Percentiles rank a stretch among this genome's conserved stretches.
Conservation (phyloP, 306 rosid genomes). For the Dalbergia oliveri region DNA sequence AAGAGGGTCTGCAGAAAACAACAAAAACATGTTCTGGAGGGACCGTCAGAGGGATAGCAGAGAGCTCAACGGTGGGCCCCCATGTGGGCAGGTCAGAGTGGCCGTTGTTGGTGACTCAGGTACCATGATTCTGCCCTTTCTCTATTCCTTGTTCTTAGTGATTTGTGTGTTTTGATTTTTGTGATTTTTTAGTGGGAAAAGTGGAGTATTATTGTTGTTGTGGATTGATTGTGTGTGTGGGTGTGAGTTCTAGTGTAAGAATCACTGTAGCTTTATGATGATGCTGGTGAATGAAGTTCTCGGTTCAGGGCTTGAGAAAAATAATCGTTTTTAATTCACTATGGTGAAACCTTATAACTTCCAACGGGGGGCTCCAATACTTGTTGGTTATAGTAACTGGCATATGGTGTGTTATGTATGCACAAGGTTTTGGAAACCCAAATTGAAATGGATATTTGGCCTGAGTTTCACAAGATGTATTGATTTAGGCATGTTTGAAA, state of each 20-base stretch:
- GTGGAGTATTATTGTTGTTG: neutral
- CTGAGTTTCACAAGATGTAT: neutral
- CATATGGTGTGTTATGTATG: neutral
- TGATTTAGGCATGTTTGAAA: neutral
- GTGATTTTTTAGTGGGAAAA: neutral
- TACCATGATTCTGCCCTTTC: conserved; percentile 41
- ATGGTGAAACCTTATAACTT: too few relatives aligned
- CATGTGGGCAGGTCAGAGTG: conserved; percentile 95
- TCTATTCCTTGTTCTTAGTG: neutral
- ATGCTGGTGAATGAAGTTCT: conserved; percentile 19
- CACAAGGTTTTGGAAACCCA: conserved; percentile 5
- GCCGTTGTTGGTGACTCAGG: conserved; percentile 99
- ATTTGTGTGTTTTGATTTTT: conserved; percentile 8
- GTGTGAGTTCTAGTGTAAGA: neutral
- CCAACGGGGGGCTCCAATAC: neutral
- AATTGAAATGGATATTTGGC: conserved; percentile 1
- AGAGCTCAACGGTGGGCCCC: conserved; percentile 78
- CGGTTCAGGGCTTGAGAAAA: conserved; percentile 25
- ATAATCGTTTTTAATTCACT: neutral
- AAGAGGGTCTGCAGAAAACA: conserved; percentile 36
- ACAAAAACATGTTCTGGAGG: conserved; percentile 82
- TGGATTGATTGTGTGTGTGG: conserved; percentile 13
- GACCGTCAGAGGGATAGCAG: conserved; percentile 85
- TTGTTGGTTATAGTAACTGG: neutral
- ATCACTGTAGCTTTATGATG: conserved; percentile 17